A percentile compares a stretch with the other conserved stretches of the same genome.
These are phyloP conservation scores for Chytriomyces sp. DNA, from an alignment of 192 early-diverging fungal species.

Conservation along the genomic window DNA sequence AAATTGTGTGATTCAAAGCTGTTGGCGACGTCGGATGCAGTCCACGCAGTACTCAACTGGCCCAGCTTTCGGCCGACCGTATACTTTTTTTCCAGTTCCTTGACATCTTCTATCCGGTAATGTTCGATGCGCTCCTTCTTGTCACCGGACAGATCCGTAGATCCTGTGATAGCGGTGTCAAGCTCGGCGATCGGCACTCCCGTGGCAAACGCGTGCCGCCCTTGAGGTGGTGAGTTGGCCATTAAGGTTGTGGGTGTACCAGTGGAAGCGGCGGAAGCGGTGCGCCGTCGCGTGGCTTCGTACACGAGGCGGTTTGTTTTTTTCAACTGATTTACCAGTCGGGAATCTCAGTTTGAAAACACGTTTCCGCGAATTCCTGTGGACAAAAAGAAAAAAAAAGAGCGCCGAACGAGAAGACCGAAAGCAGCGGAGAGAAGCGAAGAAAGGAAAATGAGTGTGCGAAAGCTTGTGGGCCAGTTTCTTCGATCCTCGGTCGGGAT, in stretches of 20 bases:
- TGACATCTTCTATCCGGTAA: conserved; percentile 19
- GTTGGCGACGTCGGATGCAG: no score
- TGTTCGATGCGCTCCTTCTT: conserved; percentile 23
- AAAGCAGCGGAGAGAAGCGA: no score
- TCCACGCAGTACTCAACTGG: conserved; percentile 14
- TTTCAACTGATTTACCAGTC: no score
- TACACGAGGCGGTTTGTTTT: no score
- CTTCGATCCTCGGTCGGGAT: not conserved
- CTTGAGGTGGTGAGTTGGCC: not conserved
- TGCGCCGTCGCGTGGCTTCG: no score
- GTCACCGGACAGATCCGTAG: conserved; percentile 5
- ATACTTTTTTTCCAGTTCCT: conserved; percentile 16
- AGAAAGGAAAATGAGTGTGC: not conserved
- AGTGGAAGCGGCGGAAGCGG: no score
- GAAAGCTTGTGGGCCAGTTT: not conserved
- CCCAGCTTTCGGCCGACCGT: conserved; percentile 24
- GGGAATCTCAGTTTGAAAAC: no score
- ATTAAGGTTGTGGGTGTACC: no score
- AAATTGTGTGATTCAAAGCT: not conserved
- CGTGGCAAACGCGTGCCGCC: not conserved
- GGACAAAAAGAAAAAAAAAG: no score
- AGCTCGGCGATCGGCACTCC: conserved; percentile 1
- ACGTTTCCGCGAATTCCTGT: no score
- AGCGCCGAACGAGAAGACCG: no score
- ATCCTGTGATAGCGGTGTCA: conserved; percentile 3